phyloP scores from a whole-genome alignment of 768 basidiomycete genomes.

The Pleurotus platypus region DNA sequence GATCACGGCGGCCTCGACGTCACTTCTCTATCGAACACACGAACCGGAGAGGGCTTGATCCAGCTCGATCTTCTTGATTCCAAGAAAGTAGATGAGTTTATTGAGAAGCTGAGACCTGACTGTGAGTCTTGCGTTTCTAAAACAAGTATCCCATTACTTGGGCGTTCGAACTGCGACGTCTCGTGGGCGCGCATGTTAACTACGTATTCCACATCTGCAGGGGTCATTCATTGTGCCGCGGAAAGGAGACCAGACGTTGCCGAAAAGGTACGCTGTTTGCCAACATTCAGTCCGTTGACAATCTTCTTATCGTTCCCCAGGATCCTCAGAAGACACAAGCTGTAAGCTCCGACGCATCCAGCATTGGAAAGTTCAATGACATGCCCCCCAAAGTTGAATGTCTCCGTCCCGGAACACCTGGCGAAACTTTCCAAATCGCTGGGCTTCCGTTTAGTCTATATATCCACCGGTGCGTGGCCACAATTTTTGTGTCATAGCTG shows the following conservation, averaged over 20 bases:
- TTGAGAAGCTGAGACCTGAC: slow-evolving; percentile 58
- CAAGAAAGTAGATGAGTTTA: slow-evolving; percentile 47
- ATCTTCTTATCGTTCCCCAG: slow-evolving; percentile 25
- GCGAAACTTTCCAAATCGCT: slow-evolving; percentile 60
- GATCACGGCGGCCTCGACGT: slow-evolving; percentile 32
- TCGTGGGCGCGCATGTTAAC: background rate
- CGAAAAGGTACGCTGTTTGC: slow-evolving; percentile 58
- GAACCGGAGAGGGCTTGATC: slow-evolving; percentile 46
- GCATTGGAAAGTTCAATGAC: background rate
- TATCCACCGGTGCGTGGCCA: slow-evolving; percentile 68
- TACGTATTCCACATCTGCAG: slow-evolving; percentile 27
- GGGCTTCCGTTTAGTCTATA: slow-evolving; percentile 77
- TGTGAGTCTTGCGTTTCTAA: slow-evolving; percentile 45
- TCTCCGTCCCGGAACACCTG: slow-evolving; percentile 67
- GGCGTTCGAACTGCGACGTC: background rate
- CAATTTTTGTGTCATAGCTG: too few species aligned
- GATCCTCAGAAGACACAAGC: slow-evolving; percentile 65
- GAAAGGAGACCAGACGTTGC: slow-evolving; percentile 92
- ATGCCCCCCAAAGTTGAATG: slow-evolving; percentile 64
- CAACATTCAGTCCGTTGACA: too few species aligned
- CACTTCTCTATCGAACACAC: slow-evolving; percentile 71
- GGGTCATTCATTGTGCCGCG: slow-evolving; percentile 94
- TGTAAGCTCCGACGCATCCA: slow-evolving; percentile 33
- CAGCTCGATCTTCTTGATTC: slow-evolving; percentile 69
- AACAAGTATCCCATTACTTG: slow-evolving; percentile 4